These are phyloP conservation scores for Lathyrus aphaca DNA, from an alignment of 306 rosid genomes.

Conservation along the genomic window DNA sequence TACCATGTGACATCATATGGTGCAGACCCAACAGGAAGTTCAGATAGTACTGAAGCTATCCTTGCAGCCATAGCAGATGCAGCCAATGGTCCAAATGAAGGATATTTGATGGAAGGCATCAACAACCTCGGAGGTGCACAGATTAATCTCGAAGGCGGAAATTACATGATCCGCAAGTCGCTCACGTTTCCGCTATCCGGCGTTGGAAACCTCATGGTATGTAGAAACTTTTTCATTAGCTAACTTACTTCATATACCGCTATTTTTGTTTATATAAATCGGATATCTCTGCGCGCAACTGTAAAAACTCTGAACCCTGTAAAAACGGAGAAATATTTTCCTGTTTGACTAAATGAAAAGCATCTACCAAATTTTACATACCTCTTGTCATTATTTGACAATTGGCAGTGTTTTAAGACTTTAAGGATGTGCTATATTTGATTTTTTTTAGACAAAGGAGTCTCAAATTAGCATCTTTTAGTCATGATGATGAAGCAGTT, in stretches of 20 bases:
- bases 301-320: not conserved
- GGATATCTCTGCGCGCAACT: not conserved
- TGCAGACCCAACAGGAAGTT: slow-evolving; percentile 79
- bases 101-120: slow-evolving; percentile 62
- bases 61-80: slow-evolving; percentile 71
- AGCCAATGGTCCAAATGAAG: slow-evolving; percentile 40
- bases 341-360: slow-evolving; percentile 7
- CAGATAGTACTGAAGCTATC: slow-evolving; percentile 76
- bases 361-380: slow-evolving; percentile 25
- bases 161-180: slow-evolving; percentile 61
- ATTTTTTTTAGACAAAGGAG: slow-evolving; percentile 2
- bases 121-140: slow-evolving; percentile 77
- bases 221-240: not conserved
- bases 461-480: slow-evolving; percentile 19
- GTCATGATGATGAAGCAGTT: slow-evolving; percentile 35
- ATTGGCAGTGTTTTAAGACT: slow-evolving; percentile 33
- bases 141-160: slow-evolving; percentile 81
- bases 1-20: slow-evolving; percentile 75
- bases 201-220: slow-evolving; percentile 85
- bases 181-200: slow-evolving; percentile 58
- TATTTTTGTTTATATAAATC: not conserved
- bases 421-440: not conserved
- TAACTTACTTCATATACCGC: slow-evolving; percentile 8
- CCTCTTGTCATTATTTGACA: slow-evolving; percentile 27
- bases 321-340: not conserved